Base-by-base conservation (phyloP, 371 early-diverging fungal genomes). In the Dinochytrium kinnereticum region DNA sequence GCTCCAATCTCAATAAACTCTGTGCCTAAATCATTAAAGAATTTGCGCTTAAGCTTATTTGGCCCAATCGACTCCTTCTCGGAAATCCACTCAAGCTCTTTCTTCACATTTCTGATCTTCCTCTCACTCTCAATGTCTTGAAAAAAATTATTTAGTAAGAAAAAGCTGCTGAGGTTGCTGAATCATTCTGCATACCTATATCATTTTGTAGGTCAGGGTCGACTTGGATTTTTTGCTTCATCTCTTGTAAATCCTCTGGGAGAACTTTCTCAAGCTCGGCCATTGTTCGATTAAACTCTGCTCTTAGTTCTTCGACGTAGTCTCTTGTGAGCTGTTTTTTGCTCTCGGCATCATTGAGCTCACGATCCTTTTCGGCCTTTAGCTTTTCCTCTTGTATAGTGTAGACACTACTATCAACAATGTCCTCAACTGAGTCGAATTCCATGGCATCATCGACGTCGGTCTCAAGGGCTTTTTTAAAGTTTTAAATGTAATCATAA, bases 371-470 rank as follows among this genome's bases (percentile, higher is more conserved):
- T 50, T 86, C 85, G 0, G 84, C 73, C 61, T 85, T 84, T 49
- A 87, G 57, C 67, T 87, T 87, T 17, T 77, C 75, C 65, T 87
- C 87, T 65, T 88, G 85, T 31, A 88, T 77, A 15, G 81, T 78
- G 76, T 87, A 88, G 19, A 76, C 75, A 37, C 37, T 75, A 1
- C 74, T 65, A 31, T 87, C 86, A 0, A 76, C 64, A 59, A 86
- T 83, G 66, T 87, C 86, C 13, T 71, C 79, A 37, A 81, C 74
- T 28, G 69, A 24, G 38, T 59, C 61, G 28, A 78, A 64, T 2
- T 69, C 73, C 31, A 33, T 34, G 51, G 17, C 44, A 15, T 75
- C 70, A 44, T 64, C 64, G 36, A 24, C 50, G 31, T 78, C 76
- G 30, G 65, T 37, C 55, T 73, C 70, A 24, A 61, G 26, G 13